These are phyloP conservation scores for Groenewaldozyma auringiensis DNA, from an alignment of 1,139 yeast species.

Conservation along the genomic window DNA sequence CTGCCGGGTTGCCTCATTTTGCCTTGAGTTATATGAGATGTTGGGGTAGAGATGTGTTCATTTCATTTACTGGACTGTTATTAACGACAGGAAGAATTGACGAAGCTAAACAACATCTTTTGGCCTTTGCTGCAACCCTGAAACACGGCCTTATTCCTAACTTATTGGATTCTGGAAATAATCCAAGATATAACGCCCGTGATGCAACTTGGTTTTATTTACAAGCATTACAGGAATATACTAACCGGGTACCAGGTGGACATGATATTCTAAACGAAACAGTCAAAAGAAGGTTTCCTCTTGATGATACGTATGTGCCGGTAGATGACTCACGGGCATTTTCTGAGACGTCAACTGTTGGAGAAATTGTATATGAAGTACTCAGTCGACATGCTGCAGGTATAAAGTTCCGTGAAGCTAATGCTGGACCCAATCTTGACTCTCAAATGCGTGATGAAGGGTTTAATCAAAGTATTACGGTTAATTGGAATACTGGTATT, in stretches of 20 bases:
- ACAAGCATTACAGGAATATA: constrained; percentile 80
- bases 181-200: constrained; percentile 91
- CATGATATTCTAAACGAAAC: constrained; percentile 55
- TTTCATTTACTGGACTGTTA: constrained; percentile 74
- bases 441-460: constrained; percentile 92
- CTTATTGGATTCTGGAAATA: constrained; percentile 81
- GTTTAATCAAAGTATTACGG: constrained; percentile 69
- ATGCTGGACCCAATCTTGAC: constrained; percentile 84
- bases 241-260: constrained; percentile 62
- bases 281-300: constrained; percentile 79
- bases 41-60: constrained; percentile 97
- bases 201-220: constrained; percentile 96
- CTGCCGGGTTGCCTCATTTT: constrained; percentile 96
- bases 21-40: constrained; percentile 88
- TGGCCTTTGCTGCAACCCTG: constrained; percentile 83
- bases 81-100: constrained; percentile 70
- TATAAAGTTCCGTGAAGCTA: constrained; percentile 83
- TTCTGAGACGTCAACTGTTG: constrained; percentile 56
- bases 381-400: constrained; percentile 82
- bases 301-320: constrained; percentile 72
- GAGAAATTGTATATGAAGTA: constrained; percentile 76
- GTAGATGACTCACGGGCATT: constrained; percentile 70
- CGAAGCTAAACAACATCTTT: constrained; percentile 72
- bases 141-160: constrained; percentile 96
- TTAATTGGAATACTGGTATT: constrained; percentile 87